phyloP scores from a whole-genome alignment of 805 yeast genomes.

The Starmerella floricola region DNA sequence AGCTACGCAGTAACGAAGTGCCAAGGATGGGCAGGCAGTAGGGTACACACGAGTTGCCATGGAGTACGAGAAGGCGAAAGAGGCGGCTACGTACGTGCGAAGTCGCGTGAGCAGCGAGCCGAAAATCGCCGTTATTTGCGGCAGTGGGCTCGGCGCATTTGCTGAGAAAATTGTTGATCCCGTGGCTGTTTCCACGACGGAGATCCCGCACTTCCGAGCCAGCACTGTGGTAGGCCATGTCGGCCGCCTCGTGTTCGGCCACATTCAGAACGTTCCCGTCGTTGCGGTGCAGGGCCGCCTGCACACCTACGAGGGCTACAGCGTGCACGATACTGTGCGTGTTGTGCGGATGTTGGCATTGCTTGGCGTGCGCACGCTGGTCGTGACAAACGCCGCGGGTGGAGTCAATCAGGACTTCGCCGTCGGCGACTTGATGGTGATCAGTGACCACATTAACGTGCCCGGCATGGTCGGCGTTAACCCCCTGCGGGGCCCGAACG shows the following conservation, averaged over 20 bases:
- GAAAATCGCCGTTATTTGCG: conserved; percentile 70
- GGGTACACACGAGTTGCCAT: background rate
- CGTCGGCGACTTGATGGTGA: conserved; percentile 86
- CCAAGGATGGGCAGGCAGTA: no score
- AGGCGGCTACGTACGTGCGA: conserved; percentile 18
- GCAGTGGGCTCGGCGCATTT: conserved; percentile 87
- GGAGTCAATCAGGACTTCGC: conserved; percentile 55
- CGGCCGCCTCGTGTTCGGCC: conserved; percentile 71
- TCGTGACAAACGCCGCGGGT: conserved; percentile 96
- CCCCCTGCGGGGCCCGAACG: conserved; percentile 78
- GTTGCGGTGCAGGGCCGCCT: conserved; percentile 89
- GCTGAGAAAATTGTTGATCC: conserved; percentile 39
- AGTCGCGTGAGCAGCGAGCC: conserved; percentile 33
- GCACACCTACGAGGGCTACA: conserved; percentile 86
- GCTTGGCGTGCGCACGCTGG: conserved; percentile 48
- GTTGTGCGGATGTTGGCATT: conserved; percentile 66
- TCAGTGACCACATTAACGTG: conserved; percentile 75
- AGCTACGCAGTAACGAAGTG: no score
- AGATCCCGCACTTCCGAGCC: conserved; percentile 66
- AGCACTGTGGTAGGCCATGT: conserved; percentile 88
- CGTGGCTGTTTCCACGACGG: conserved; percentile 46
- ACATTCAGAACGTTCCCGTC: conserved; percentile 50
- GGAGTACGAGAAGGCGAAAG: conserved; percentile 16
- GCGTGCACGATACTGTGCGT: conserved; percentile 68
- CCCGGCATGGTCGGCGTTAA: conserved; percentile 87